Evolutionary conservation across 2,329 filamentous ascomycete species (phyloP).

Genomic region (Talaromyces pinophilus): DNA sequence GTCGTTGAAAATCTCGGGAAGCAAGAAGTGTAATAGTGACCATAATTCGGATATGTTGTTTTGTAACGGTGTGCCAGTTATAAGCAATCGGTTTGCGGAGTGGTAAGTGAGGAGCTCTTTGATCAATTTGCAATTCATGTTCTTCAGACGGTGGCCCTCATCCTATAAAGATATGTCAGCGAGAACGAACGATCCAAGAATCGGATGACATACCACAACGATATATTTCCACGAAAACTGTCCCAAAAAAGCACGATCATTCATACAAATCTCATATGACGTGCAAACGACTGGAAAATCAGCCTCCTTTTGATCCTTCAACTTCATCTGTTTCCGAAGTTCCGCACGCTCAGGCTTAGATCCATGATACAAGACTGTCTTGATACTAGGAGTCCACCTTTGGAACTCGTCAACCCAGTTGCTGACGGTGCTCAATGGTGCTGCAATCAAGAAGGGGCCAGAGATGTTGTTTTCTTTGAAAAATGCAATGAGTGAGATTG

Average conservation of each 20-base stretch:
- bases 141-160: conserved; percentile 96
- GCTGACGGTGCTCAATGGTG: conserved; percentile 84
- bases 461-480: conserved; percentile 83
- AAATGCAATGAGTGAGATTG: conserved; percentile 82
- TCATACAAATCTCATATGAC: conserved; percentile 93
- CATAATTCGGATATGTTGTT: conserved; percentile 95
- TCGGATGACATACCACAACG: conserved; percentile 66
- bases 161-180: conserved; percentile 56
- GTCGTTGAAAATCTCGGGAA: conserved; percentile 90
- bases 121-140: conserved; percentile 89
- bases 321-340: conserved; percentile 74
- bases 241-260: conserved; percentile 77
- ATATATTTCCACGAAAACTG: conserved; percentile 96
- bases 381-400: conserved; percentile 85
- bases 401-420: conserved; percentile 97
- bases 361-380: conserved; percentile 89
- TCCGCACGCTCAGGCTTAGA: conserved; percentile 73
- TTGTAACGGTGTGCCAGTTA: conserved; percentile 91
- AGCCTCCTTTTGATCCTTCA: conserved; percentile 63
- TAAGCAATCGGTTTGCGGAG: conserved; percentile 85
- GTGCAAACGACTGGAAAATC: conserved; percentile 92
- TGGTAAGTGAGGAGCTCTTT: conserved; percentile 84
- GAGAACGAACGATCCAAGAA: not conserved
- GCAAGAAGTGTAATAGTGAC: conserved; percentile 89
- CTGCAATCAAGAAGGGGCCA: conserved; percentile 87